Conservation (phyloP, 176 grass and related monocot species). For the Oryza officinalis region DNA sequence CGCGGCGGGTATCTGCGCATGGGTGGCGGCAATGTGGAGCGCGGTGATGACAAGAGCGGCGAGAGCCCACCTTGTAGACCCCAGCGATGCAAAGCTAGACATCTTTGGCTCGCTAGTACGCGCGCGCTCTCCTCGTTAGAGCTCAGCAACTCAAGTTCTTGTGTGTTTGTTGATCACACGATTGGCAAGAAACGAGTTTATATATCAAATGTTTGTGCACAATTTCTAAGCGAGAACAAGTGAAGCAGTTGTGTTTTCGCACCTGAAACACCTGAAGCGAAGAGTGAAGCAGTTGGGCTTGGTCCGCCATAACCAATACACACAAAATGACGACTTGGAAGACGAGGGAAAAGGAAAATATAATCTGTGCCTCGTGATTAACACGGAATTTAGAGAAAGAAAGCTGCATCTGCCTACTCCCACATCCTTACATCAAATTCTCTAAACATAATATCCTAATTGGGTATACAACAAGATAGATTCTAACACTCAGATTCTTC, state of each 20-base stretch:
- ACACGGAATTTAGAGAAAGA: not conserved
- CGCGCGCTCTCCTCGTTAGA: not conserved
- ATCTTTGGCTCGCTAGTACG: slow-evolving; percentile 29
- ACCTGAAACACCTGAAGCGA: slow-evolving; percentile 1
- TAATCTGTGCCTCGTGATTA: not conserved
- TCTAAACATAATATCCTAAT: not conserved
- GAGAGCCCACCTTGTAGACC: too few relatives aligned
- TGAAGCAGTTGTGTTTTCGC: slow-evolving; percentile 47
- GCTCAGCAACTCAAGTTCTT: slow-evolving; percentile 4
- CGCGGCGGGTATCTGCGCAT: slow-evolving; percentile 57
- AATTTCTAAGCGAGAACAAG: slow-evolving; percentile 29
- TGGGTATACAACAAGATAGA: not conserved
- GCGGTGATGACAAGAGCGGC: slow-evolving; percentile 32
- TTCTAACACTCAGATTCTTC: not conserved
- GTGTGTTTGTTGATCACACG: not conserved
- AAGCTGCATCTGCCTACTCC: not conserved
- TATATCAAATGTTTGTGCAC: slow-evolving; percentile 30
- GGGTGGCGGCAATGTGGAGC: slow-evolving; percentile 33
- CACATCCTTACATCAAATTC: not conserved
- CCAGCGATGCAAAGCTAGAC: slow-evolving; percentile 2
- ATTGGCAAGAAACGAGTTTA: slow-evolving; percentile 26
- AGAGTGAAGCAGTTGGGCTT: slow-evolving; percentile 39
- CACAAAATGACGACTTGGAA: not conserved
- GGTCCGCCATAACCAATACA: slow-evolving; percentile 52
- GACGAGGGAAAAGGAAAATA: not conserved